Conservation (phyloP, 2,329 filamentous ascomycete species). For the Cladosporium sp. region DNA sequence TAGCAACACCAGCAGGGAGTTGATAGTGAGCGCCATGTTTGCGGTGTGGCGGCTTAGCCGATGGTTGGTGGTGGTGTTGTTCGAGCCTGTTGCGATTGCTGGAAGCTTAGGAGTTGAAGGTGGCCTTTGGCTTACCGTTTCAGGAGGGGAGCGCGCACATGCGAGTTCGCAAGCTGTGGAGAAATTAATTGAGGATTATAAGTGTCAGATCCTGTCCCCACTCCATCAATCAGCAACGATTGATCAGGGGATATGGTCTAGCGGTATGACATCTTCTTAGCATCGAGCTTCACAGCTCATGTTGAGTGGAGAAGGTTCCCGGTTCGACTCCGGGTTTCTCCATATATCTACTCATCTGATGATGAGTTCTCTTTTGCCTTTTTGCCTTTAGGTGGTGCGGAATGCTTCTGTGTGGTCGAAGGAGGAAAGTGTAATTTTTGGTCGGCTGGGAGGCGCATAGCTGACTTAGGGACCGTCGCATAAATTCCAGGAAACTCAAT, state of each 20-base stretch:
- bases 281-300: background rate
- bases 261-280: conserved; percentile 9
- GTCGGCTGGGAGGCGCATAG: no score
- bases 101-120: conserved; percentile 7
- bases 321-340: conserved; percentile 8
- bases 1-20: conserved; percentile 43
- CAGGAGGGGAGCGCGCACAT: background rate
- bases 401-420: no score
- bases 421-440: no score
- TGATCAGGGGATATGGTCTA: conserved; percentile 4
- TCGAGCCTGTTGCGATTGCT: background rate
- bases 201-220: no score
- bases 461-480: no score
- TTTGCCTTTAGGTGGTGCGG: no score
- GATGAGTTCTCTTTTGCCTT: background rate
- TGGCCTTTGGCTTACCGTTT: conserved; percentile 8
- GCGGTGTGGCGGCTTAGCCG: conserved; percentile 1
- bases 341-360: background rate
- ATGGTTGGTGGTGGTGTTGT: background rate
- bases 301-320: conserved; percentile 9
- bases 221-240: background rate
- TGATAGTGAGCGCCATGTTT: conserved; percentile 31
- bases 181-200: background rate
- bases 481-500: no score
- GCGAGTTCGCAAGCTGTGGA: background rate